Base-by-base conservation (phyloP, 2,329 filamentous ascomycete species). In the Fusarium heterosporum region DNA sequence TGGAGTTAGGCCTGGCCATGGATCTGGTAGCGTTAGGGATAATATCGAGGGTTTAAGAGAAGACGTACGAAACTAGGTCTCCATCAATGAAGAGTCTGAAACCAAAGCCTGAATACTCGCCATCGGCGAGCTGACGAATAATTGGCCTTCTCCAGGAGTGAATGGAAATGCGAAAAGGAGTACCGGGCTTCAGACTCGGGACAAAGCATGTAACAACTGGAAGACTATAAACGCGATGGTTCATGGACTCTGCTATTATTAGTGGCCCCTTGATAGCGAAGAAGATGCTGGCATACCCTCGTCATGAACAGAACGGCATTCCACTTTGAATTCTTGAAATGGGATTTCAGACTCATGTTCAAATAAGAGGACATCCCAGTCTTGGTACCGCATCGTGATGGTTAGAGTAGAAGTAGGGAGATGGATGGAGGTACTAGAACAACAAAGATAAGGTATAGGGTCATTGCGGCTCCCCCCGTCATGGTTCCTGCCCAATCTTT, bases 291-390 rank as follows among this genome's bases (percentile, higher is more conserved):
- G 64, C 77, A 63, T 69, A 82, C 82, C 82, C 47, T 75, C 57
- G 72, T 87, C 84, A 8, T 82, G 80, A n/a, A 89, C 85, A 30
- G 90, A 87, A 75, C 91, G 90, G 76, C 92, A 96, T 62, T 87
- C 84, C 9, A 92, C 92, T 74, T 89, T 90, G 83, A 96, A 97
- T 78, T 96, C 93, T 77, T 92, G 91, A 55, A 94, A 78, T 1
- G 93, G 93, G 13, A 90, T 76, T 71, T 88, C 89, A 70, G 84
- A 88, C 62, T 85, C 84, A 63, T 77, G 78, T 0, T 92, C 90
- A 75, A 96, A 96, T 63, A 96, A 82, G 41, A 96, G 86, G 55
- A 96, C 86, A 73, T 97, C 93, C 93, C 93, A 96, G 73, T 93
- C 89, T 71, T 93, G 87, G 83, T 91, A 96, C 60, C 93, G 89